Base-by-base conservation (phyloP, 1,139 yeast genomes). In the Kluyveromyces sp. region DNA sequence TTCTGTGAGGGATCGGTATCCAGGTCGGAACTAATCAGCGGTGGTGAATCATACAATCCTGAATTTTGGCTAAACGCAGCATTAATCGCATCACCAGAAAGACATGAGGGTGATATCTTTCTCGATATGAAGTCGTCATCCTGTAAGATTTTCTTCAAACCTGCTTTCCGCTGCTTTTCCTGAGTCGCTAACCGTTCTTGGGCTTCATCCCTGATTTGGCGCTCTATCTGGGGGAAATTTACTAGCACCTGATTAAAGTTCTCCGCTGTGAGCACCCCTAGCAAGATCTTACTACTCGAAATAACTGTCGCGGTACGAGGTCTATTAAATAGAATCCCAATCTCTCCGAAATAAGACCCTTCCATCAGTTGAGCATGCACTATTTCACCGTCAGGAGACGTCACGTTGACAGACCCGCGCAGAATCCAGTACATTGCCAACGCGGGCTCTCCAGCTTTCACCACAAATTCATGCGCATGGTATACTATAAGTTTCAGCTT, bases 261-360 rank as follows among this genome's bases (percentile, higher is more conserved):
- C 45, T 79, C 84, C 8, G 79, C 74, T 1, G 86, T 80, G 36
- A 83, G 67, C 0, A 81, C 83, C 1, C 86, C 88, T 4, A 81
- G 66, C 43, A 83, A 64, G 1, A 83, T 85, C 50, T 71, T 75
- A 0, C 85, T 74, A 47, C 79, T 68, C 1, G 92, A 83, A n/a
- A 82, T 77, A 13, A 83, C 88, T 1, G 88, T 80, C 0, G 92
- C 92, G 0, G 89, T 82, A 51, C 92, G 66, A 9, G 89, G 88
- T 36, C 88, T 67, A 56, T 81, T 80, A 64, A 79, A 83, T 31
- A 83, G 64, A 39, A 83, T 80, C 4, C 92, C 92, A 43, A 83
- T 82, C 57, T 83, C 94, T 7, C 88, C 94, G 60, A 83, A 83
- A 53, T 80, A 82, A 33, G 79, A 72, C 1, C 92, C 92, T 2